Base-by-base conservation (phyloP, 106 monocot species). In the Posidonia australis region DNA sequence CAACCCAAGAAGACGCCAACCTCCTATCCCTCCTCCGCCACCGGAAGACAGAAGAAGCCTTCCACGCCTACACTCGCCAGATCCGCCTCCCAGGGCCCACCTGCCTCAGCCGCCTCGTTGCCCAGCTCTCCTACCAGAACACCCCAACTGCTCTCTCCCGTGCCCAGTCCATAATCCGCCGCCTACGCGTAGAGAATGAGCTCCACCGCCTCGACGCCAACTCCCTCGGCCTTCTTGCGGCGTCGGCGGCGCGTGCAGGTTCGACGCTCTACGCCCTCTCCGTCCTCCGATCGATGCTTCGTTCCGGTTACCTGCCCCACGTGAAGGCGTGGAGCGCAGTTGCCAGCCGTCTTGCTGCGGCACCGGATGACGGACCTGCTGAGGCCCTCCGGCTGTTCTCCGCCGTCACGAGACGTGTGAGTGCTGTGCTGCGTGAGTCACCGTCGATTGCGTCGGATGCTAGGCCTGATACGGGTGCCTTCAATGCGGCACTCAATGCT, bases 281-380 rank as follows among this genome's bases (percentile, higher is more conserved):
- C 47, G 20, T 74, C 48, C 19, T 74, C 56, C 65, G 66, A 13
- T 58, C 60, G 44, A 74, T 74, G 74, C 67, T 74, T 20, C 68
- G 68, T 21, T 55, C 55, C 9, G 68, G 68, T 3, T 56, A 55
- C 43, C 85, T 88, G 57, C 92, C 88, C 49, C 85, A 88, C 66
- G 83, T 83, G 69, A 88, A 88, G 68, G 83, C 92, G 32, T 93
- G 92, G 92, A 76, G 77, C 58, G 72, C 88, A 69, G 85, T 81
- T 53, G 77, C 74, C 67, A 65, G 63, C 77, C 74, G 82, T 68
- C 85, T 93, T 53, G 71, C 88, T 48, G 19, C 66, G 10, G 45
- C 70, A 60, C 69, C 67, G 36, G 81, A 84, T 32, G 82, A 75
- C 44, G 73, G 69, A 59, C 80, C 85, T 11, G 32, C 41, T 44